Evolutionary conservation across 441 rosid genomes (phyloP).

Genomic region (Populus hybrid): DNA sequence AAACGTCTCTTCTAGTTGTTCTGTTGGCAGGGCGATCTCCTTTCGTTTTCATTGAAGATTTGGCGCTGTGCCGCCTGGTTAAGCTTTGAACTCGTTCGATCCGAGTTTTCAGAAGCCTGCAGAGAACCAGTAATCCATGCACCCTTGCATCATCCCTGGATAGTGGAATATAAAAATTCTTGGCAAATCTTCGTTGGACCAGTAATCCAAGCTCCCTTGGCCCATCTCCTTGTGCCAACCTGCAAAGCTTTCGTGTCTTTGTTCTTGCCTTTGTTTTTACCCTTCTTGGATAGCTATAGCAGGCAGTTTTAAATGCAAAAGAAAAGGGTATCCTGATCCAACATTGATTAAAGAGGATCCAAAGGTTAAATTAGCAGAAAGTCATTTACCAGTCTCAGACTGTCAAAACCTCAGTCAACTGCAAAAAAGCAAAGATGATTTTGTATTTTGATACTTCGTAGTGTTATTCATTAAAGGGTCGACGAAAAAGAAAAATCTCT

Average conservation of each 20-base stretch:
- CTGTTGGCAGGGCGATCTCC: neutral
- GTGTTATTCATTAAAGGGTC: neutral
- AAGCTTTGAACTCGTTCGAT: no score
- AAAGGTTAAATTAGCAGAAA: no score
- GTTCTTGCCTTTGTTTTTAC: no score
- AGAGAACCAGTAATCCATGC: no score
- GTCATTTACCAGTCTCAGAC: neutral
- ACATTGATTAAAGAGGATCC: neutral
- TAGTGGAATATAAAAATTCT: no score
- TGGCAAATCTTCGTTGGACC: neutral
- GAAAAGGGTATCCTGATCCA: neutral
- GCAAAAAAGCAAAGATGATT: neutral
- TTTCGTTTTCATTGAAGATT: no score
- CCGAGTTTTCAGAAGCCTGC: neutral
- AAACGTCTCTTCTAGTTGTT: neutral
- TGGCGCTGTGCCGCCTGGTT: no score
- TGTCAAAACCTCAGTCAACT: neutral
- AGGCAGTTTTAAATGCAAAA: neutral
- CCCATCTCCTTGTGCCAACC: neutral
- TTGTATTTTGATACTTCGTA: neutral
- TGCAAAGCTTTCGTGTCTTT: neutral
- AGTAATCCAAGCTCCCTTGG: neutral
- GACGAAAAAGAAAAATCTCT: neutral
- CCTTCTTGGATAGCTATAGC: no score
- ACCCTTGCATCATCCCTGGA: no score